Base-by-base conservation (phyloP, 371 early-diverging fungal genomes). In the Mucor circinelloides region DNA sequence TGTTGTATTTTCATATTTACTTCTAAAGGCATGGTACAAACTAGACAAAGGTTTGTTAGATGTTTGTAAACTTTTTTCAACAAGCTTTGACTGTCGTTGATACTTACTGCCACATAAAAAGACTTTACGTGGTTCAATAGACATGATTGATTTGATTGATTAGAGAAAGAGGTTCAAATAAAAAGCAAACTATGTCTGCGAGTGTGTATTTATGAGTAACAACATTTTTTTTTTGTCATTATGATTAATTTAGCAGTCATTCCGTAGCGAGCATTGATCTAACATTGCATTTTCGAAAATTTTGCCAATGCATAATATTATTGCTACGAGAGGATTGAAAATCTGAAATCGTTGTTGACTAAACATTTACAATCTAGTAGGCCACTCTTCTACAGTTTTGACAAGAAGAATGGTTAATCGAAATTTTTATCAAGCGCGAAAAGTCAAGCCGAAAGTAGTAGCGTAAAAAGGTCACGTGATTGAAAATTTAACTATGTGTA, bases 11-110 rank as follows among this genome's bases (percentile, higher is more conserved):
- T n/a, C 34, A n/a, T 17, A 23, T 28, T 66, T 80, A 87, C 88
- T 75, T 86, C 86, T 58, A 82, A 79, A 31, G 85, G 86, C 79
- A 88, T 80, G 6, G 88, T 77, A 61, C 87, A 87, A 34, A 87
- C 87, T 87, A 69, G 8, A 58, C 9, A 23, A 62, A 50, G n/a
- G 23, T 10, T 32, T 48, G 15, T 23, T 21, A 54, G 12, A 28
- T 54, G 2, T 54, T 15, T 27, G 10, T 12, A 27, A 50, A 21
- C n/a, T 27, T 8, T 23, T n/a, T 23, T 48, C 23, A 10, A n/a
- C 9, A 48, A 21, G n/a, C 6, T 19, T 23, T 4, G 12, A 13
- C 30, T 28, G 15, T 25, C 4, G 15, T 17, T 19, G 3, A 27
- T 10, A 67, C 74, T 70, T 82, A 85, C 85, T 76, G 66, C 74